Percentiles rank a stretch among this genome's conserved stretches.
Evolutionary conservation across 805 yeast genomes (phyloP).

Genomic region (Wickerhamiella qilinensis): DNA sequence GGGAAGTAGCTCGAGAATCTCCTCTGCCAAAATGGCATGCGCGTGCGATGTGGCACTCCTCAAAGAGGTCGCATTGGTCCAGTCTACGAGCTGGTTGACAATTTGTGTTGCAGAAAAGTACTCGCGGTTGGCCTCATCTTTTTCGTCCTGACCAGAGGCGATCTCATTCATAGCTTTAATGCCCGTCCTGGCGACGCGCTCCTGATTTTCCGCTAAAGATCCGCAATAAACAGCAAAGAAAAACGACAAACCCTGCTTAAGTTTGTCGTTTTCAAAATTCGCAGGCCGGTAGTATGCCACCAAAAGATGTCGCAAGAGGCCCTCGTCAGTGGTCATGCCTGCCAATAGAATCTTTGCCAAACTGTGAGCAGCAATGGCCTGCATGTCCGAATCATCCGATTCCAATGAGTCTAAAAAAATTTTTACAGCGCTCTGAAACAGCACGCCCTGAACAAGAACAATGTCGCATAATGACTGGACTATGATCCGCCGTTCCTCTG

Average conservation of each 20-base stretch:
- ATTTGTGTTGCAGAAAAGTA: not conserved
- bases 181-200: conserved; percentile 29
- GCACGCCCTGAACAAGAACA: not conserved
- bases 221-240: conserved; percentile 80
- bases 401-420: conserved; percentile 10
- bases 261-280: conserved; percentile 42
- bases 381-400: conserved; percentile 39
- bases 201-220: conserved; percentile 59
- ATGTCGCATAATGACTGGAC: not conserved
- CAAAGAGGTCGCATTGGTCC: conserved; percentile 61
- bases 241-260: conserved; percentile 68
- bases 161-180: not conserved
- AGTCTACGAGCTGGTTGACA: conserved; percentile 41
- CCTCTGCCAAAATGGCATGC: conserved; percentile 6
- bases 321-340: conserved; percentile 55
- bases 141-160: not conserved
- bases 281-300: conserved; percentile 61
- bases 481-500: conserved; percentile 22
- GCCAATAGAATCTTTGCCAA: conserved; percentile 68
- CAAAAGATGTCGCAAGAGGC: conserved; percentile 42
- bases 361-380: conserved; percentile 73
- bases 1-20: conserved; percentile 1
- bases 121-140: not conserved
- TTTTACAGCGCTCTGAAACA: not conserved
- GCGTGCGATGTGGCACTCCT: conserved; percentile 1